Percentiles rank a stretch among this genome's conserved stretches.
Conservation (phyloP, 2,329 filamentous ascomycete species). For the Penicillium paneum region DNA sequence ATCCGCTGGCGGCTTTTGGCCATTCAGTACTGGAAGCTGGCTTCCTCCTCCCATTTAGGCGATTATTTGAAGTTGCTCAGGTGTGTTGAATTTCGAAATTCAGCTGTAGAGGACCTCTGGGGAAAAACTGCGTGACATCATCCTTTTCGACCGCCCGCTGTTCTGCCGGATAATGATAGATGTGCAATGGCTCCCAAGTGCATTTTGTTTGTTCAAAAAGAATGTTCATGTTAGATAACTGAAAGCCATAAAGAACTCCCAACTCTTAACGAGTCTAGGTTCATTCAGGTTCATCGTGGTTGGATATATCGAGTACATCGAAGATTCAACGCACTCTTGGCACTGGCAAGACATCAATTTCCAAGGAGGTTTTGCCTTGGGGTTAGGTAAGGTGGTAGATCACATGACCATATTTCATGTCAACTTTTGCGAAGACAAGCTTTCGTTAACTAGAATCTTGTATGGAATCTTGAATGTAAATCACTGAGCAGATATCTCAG, state of each 20-base stretch:
- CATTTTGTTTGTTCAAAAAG: neutral
- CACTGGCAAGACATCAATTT: neutral
- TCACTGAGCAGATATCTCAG: neutral
- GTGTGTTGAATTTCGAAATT: neutral
- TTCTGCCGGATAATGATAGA: neutral
- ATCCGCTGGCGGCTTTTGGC: neutral
- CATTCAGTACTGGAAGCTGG: neutral
- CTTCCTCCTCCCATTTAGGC: constrained; percentile 9
- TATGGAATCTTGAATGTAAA: too few relatives aligned
- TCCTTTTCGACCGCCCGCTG: neutral
- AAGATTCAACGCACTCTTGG: too few relatives aligned
- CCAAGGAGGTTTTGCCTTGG: neutral
- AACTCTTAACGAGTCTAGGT: too few relatives aligned
- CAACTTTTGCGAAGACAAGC: neutral
- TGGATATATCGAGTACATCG: neutral
- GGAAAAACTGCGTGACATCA: constrained; percentile 1
- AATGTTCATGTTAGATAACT: too few relatives aligned
- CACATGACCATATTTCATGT: neutral
- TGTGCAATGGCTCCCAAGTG: neutral
- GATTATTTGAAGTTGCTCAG: neutral
- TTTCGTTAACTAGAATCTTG: too few relatives aligned
- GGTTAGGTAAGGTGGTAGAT: neutral
- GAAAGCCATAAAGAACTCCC: neutral
- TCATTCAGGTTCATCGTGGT: neutral
- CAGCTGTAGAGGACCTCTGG: neutral